Base-by-base conservation (phyloP, 2,329 filamentous ascomycete genomes). In the Trichophyton schoenleinii region DNA sequence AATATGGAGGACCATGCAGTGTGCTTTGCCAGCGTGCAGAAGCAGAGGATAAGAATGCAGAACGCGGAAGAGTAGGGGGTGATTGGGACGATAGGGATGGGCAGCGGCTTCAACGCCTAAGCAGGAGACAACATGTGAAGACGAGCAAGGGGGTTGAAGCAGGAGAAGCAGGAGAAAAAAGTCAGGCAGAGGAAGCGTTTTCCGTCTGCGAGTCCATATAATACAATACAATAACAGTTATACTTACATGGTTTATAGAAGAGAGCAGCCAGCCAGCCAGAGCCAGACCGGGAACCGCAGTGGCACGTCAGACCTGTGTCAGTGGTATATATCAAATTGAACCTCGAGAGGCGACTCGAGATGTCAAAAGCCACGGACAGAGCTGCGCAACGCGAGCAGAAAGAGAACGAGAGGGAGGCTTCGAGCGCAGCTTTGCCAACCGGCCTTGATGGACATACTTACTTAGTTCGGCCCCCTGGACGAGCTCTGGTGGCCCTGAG, bases 201-300 rank as follows among this genome's bases (percentile, higher is more conserved):
- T n/a, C 22, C 15, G 4, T 31, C 22, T n/a, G 9, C 25, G 13
- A n/a, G 49, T 31, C 49, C 41, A 28, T 28, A 15, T 44, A 52
- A 53, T 53, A 34, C 49, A 9, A 31, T 53, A 11, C 28, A 48
- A 13, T 13, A 44, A n/a, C n/a, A 44, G 22, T 31, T 34, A 34
- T 53, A 53, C 49, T 53, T 53, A 53, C 49, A 53, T 53, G 49
- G 49, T 31, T 53, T 53, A 44, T 44, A n/a, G 49, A 53, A n/a
- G 49, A 53, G 49, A 34, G 1, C 13, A 22, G 3, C 15, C 49
- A 53, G 28, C 31, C 28, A 28, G 13, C 5, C 49, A 53, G n/a
- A 28, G 28, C 28, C 49, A 15, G 25, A 34, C 9, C 25, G 20
- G 25, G 28, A 53, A 53, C 34, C 34, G 2, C 4, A n/a, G 20